phyloP scores from a whole-genome alignment of 2,329 filamentous ascomycete genomes.

The Arthroderma sp. region DNA sequence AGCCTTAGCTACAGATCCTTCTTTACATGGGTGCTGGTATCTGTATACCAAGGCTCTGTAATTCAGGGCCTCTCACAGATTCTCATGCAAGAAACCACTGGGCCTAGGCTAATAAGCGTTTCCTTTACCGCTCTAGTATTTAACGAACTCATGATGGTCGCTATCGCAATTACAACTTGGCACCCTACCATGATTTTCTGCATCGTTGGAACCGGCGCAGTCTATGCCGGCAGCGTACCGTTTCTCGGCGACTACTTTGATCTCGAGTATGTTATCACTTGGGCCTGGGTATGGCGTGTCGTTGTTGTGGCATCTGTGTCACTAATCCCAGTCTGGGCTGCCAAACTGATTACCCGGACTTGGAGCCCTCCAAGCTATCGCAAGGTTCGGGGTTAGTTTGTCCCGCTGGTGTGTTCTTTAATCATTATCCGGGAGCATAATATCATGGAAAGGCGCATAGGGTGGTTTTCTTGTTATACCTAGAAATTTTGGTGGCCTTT shows the following conservation, averaged over 20 bases:
- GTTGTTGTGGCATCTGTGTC: slow-evolving; percentile 66
- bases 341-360: slow-evolving; percentile 68
- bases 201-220: slow-evolving; percentile 65
- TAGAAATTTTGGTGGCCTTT: too few species aligned
- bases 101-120: slow-evolving; percentile 66
- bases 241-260: slow-evolving; percentile 88
- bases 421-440: too few species aligned
- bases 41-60: slow-evolving; percentile 85
- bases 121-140: slow-evolving; percentile 84
- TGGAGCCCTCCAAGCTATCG: slow-evolving; percentile 88
- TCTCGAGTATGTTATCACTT: slow-evolving; percentile 59
- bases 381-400: slow-evolving; percentile 50
- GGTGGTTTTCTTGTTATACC: too few species aligned
- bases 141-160: slow-evolving; percentile 95
- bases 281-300: slow-evolving; percentile 82
- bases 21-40: slow-evolving; percentile 91
- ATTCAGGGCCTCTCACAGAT: slow-evolving; percentile 92
- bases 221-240: slow-evolving; percentile 73
- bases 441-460: too few species aligned
- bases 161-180: slow-evolving; percentile 93
- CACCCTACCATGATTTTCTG: slow-evolving; percentile 80
- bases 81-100: slow-evolving; percentile 58
- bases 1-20: slow-evolving; percentile 87
- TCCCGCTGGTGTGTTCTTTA: too few species aligned
- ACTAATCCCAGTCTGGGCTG: slow-evolving; percentile 73